These are phyloP conservation scores for Nakaseomyces bracarensis DNA, from an alignment of 1,139 yeast genomes.

Conservation along the genomic window DNA sequence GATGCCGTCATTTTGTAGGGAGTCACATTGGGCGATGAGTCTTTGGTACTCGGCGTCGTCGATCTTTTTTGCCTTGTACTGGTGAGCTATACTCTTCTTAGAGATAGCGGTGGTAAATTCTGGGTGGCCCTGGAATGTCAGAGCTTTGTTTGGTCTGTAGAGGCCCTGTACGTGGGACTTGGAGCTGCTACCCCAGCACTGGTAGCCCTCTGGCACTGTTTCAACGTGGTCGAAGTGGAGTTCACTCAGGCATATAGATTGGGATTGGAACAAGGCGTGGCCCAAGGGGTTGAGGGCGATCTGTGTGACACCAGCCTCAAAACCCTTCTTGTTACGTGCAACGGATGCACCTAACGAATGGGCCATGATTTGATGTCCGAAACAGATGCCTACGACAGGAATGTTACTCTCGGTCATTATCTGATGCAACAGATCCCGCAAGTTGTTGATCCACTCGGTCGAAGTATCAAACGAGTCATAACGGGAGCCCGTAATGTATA, in stretches of 20 bases:
- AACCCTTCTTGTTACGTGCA: slow-evolving; percentile 50
- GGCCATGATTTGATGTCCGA: slow-evolving; percentile 77
- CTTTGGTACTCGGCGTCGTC: slow-evolving; percentile 7
- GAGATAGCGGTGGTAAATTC: slow-evolving; percentile 47
- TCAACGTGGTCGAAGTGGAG: slow-evolving; percentile 65
- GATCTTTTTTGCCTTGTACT: slow-evolving; percentile 8
- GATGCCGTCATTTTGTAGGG: slow-evolving; percentile 14
- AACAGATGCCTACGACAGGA: slow-evolving; percentile 64
- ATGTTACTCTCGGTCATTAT: slow-evolving; percentile 17
- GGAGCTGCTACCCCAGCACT: slow-evolving; percentile 45
- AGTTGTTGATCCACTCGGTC: slow-evolving; percentile 38
- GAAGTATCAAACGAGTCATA: slow-evolving; percentile 42
- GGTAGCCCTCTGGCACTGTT: slow-evolving; percentile 39
- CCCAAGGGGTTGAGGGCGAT: slow-evolving; percentile 41
- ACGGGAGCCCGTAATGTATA: slow-evolving; percentile 49
- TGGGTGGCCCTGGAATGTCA: slow-evolving; percentile 87
- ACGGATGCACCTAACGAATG: slow-evolving; percentile 57
- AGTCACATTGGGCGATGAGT: slow-evolving; percentile 7
- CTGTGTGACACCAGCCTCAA: slow-evolving; percentile 63
- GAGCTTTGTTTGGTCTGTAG: slow-evolving; percentile 38
- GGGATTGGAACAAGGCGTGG: slow-evolving; percentile 31
- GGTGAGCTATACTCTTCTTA: background rate
- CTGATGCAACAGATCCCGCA: slow-evolving; percentile 36
- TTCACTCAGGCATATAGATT: slow-evolving; percentile 43
- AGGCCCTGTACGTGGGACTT: slow-evolving; percentile 58